These are phyloP conservation scores for Kwoniella sp. DNA, from an alignment of 768 basidiomycete genomes.

Conservation along the genomic window DNA sequence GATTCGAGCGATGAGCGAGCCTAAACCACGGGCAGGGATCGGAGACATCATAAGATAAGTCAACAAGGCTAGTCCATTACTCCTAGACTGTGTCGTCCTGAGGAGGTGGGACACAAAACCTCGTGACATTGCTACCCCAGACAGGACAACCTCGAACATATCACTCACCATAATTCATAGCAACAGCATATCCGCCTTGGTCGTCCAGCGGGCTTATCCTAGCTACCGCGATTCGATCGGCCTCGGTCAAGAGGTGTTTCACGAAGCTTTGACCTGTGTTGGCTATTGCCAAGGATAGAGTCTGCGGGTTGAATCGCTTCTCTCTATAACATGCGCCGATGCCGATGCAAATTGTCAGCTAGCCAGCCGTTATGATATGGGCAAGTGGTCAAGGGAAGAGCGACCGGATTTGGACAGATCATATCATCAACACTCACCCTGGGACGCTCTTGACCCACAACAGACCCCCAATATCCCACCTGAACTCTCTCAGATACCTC, in stretches of 20 bases:
- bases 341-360: no score
- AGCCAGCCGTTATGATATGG: background rate
- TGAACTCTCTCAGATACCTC: constrained; percentile 61
- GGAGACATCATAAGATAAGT: background rate
- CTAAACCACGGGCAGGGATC: constrained; percentile 58
- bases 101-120: no score
- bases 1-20: constrained; percentile 88
- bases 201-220: constrained; percentile 79
- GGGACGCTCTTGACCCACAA: constrained; percentile 10
- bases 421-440: constrained; percentile 11
- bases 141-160: background rate
- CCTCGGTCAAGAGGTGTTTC: constrained; percentile 94
- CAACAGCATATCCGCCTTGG: constrained; percentile 93
- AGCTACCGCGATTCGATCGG: constrained; percentile 86
- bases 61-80: no score
- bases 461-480: constrained; percentile 11
- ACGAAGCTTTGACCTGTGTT: constrained; percentile 87
- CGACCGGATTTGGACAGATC: constrained; percentile 1
- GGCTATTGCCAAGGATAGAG: constrained; percentile 70
- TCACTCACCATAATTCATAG: constrained; percentile 85
- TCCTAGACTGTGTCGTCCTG: no score
- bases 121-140: background rate
- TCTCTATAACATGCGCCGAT: constrained; percentile 6
- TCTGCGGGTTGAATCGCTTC: constrained; percentile 41
- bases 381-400: background rate